A percentile compares a stretch with the other conserved stretches of the same genome.
Conservation (phyloP, 2,329 filamentous ascomycete species). For the Calonectria montana region DNA sequence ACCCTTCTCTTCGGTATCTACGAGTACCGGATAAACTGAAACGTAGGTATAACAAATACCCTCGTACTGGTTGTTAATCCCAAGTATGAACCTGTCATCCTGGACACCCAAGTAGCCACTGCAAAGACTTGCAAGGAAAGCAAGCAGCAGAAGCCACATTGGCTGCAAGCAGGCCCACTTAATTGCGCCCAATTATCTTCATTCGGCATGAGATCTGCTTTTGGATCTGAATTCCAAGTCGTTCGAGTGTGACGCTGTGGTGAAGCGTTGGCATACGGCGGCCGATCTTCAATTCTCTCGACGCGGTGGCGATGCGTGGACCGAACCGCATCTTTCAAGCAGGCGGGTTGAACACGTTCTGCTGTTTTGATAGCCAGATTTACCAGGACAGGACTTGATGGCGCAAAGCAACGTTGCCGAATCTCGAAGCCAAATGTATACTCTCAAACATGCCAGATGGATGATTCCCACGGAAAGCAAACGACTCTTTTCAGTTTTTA, state of each 20-base stretch:
- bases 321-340: background rate
- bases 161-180: slow-evolving; percentile 26
- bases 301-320: background rate
- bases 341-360: background rate
- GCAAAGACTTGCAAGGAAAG: slow-evolving; percentile 11
- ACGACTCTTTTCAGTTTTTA: background rate
- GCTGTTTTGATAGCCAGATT: background rate
- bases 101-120: slow-evolving; percentile 28
- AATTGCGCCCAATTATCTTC: background rate
- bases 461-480: too few species aligned
- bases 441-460: background rate
- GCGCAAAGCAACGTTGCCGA: background rate
- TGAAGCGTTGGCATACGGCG: background rate
- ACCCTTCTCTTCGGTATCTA: slow-evolving; percentile 16
- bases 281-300: background rate
- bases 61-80: slow-evolving; percentile 34
- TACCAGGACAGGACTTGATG: background rate
- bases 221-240: background rate
- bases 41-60: slow-evolving; percentile 42
- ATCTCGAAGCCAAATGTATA: background rate
- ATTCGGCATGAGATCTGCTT: background rate
- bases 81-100: slow-evolving; percentile 36
- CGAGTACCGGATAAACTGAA: slow-evolving; percentile 39
- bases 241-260: background rate
- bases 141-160: slow-evolving; percentile 23